A percentile compares a stretch with the other conserved stretches of the same genome.
Conservation (phyloP, 139 green algal genomes). For the Chlamydomonas sp. region DNA sequence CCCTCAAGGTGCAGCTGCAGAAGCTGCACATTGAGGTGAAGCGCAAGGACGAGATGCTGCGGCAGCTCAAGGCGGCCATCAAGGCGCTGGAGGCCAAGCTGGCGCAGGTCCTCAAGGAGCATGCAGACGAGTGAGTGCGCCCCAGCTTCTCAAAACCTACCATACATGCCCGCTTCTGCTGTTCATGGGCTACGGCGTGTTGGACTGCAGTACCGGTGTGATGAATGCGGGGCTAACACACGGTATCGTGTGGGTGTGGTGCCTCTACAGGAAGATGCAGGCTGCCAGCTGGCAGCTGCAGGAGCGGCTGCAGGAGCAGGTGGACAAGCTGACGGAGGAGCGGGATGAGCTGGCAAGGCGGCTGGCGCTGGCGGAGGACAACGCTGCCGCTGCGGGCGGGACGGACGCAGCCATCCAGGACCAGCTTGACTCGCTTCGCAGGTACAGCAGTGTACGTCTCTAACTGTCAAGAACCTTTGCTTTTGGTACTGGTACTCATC, state of each 20-base stretch:
- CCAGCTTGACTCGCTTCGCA: neutral
- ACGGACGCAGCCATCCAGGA: neutral
- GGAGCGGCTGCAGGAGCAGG: constrained; percentile 57
- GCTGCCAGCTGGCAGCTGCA: constrained; percentile 66
- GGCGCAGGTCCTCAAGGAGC: constrained; percentile 40
- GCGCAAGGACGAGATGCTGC: constrained; percentile 62
- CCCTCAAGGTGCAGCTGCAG: constrained; percentile 35
- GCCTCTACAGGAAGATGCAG: constrained; percentile 54
- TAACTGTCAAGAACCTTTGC: too few relatives aligned
- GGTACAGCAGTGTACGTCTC: too few relatives aligned
- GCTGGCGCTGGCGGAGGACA: constrained; percentile 37
- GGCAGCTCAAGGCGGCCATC: constrained; percentile 69
- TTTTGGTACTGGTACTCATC: too few relatives aligned
- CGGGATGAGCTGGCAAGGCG: constrained; percentile 4
- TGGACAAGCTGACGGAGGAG: constrained; percentile 42
- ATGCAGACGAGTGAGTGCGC: constrained; percentile 28
- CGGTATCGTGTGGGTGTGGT: neutral
- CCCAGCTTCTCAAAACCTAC: neutral
- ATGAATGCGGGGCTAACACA: neutral
- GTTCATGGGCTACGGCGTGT: too few relatives aligned
- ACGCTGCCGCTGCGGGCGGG: constrained; percentile 6
- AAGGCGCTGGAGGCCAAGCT: constrained; percentile 61
- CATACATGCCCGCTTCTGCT: too few relatives aligned
- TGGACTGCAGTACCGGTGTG: neutral
- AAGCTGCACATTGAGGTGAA: constrained; percentile 45